Base-by-base conservation (phyloP, 257 asterid genomes). In the Avicennia marina region DNA sequence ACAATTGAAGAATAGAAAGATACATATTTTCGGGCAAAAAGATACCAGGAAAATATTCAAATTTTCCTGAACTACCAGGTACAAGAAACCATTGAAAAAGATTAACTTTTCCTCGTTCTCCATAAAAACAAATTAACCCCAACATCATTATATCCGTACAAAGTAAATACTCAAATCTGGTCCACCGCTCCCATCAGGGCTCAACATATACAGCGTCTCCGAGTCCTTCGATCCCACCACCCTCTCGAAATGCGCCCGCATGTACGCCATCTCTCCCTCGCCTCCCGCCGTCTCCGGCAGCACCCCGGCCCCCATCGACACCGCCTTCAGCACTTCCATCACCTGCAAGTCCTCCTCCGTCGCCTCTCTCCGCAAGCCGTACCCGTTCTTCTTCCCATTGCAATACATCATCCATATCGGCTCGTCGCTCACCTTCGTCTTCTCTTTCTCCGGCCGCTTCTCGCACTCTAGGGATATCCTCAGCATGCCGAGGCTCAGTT, bases 81-180 rank as follows among this genome's bases (percentile, higher is more conserved):
- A n/a, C n/a, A n/a, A n/a, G n/a, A n/a, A n/a, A n/a, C n/a, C n/a
- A n/a, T n/a, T n/a, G n/a, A n/a, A n/a, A n/a, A n/a, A n/a, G n/a
- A n/a, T n/a, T n/a, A n/a, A n/a, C n/a, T n/a, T n/a, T n/a, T n/a
- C n/a, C n/a, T n/a, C n/a, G n/a, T n/a, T n/a, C n/a, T n/a, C n/a
- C n/a, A n/a, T 39, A 6, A 17, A 15, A 43, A 43, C 5, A 15
- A 17, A 43, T 4, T 4, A 0, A 43, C 49, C 6, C 44, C 0
- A 6, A 1, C 1, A 43, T 43, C 48, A 66, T 76, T 49, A 76
- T 50, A 82, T 62, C 69, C 87, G 68, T 2, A 79, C 84, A 64
- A 87, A 87, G 81, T 78, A 87, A 74, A 87, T 78, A 75, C 95
- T 87, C 73, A 87, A 78, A 60, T 87, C 96, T 16, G 89, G 89